phyloP scores from a whole-genome alignment of 306 rosid species.

The Fagus crenata region DNA sequence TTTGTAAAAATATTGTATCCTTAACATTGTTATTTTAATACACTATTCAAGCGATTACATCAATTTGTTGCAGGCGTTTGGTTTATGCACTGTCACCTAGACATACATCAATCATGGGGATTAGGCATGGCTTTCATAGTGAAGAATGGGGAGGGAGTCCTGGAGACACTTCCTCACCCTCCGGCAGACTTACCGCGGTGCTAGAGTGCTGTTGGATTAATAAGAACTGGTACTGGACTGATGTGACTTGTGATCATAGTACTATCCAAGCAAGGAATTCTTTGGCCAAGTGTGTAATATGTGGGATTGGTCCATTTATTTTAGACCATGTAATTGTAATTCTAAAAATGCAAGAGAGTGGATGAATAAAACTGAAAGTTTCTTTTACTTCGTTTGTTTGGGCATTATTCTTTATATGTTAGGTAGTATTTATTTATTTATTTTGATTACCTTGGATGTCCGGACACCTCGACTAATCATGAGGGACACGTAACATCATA shows the following conservation, averaged over 20 bases:
- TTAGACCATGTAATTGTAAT: slow-evolving; percentile 25
- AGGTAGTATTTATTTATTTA: no score
- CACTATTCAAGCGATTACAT: neutral
- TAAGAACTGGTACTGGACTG: slow-evolving; percentile 31
- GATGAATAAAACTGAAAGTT: slow-evolving; percentile 17
- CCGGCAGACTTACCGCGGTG: slow-evolving; percentile 76
- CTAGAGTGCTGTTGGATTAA: slow-evolving; percentile 36
- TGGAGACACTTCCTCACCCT: slow-evolving; percentile 65
- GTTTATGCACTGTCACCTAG: slow-evolving; percentile 86
- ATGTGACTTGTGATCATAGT: slow-evolving; percentile 24
- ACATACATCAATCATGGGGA: slow-evolving; percentile 84
- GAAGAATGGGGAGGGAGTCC: slow-evolving; percentile 66
- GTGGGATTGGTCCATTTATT: slow-evolving; percentile 36
- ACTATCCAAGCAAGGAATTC: slow-evolving; percentile 25
- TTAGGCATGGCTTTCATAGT: slow-evolving; percentile 76
- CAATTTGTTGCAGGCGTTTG: slow-evolving; percentile 62
- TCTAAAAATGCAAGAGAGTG: slow-evolving; percentile 33
- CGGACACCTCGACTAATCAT: no score
- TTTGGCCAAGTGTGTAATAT: slow-evolving; percentile 31
- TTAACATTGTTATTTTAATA: no score
- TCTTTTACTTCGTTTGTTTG: slow-evolving; percentile 13
- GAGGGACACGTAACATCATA: no score
- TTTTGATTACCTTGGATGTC: no score
- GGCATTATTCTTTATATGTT: neutral
- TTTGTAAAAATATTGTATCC: no score